Evolutionary conservation across 164 flowering plant species (phyloP).

Genomic region (Vitis rupestris): DNA sequence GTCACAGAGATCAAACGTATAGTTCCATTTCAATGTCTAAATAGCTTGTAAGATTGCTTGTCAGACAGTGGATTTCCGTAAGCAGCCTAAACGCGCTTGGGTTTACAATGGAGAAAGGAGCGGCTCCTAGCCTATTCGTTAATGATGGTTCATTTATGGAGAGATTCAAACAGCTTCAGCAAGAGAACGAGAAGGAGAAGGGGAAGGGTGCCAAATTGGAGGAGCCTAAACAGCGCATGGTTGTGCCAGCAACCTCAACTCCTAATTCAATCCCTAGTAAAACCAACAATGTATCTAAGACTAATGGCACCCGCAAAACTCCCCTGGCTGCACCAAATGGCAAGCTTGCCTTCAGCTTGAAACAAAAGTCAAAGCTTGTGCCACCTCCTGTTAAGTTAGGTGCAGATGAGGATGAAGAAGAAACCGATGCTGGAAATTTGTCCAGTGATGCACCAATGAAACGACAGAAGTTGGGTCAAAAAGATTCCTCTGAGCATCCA

Average conservation of each 20-base stretch:
- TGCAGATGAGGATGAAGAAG: conserved; percentile 88
- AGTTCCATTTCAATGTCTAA: conserved; percentile 25
- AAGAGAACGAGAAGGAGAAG: conserved; percentile 42
- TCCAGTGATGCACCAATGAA: conserved; percentile 50
- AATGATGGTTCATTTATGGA: conserved; percentile 98
- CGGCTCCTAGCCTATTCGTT: conserved; percentile 60
- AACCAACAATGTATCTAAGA: conserved; percentile 27
- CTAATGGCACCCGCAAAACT: conserved; percentile 37
- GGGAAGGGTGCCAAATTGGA: conserved; percentile 28
- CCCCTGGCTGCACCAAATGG: conserved; percentile 51
- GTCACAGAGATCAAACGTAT: conserved; percentile 1
- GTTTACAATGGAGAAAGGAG: conserved; percentile 59
- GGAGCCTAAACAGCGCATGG: conserved; percentile 30
- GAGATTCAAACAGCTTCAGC: conserved; percentile 86
- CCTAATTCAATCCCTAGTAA: conserved; percentile 35
- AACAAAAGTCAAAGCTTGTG: conserved; percentile 86
- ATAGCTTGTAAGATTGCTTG: conserved; percentile 42
- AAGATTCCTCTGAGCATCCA: conserved; percentile 34
- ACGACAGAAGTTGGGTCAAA: conserved; percentile 58
- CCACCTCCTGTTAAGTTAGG: conserved; percentile 72
- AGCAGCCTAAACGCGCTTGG: conserved; percentile 16
- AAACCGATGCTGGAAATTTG: conserved; percentile 33
- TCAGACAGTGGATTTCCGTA: conserved; percentile 37
- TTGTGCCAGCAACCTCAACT: conserved; percentile 30
- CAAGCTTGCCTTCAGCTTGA: conserved; percentile 97